Evolutionary conservation across 2,329 filamentous ascomycete species (phyloP).

Genomic region (Didymellaceae sp.): DNA sequence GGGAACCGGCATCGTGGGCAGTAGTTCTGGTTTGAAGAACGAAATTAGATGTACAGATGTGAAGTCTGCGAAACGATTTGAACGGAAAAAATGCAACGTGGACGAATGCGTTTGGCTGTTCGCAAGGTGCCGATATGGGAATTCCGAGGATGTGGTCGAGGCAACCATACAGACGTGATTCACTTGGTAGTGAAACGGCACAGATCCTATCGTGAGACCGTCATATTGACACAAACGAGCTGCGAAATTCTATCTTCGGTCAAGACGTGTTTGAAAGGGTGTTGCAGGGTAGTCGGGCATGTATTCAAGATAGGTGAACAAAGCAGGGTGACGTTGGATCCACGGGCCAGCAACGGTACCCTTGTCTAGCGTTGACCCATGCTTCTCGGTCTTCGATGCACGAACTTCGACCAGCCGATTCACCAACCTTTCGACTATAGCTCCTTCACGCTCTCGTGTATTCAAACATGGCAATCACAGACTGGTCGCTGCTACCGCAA

Average conservation of each 20-base stretch:
- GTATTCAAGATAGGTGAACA: conserved; percentile 3
- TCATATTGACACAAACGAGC: neutral
- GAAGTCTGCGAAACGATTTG: neutral
- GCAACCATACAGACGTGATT: neutral
- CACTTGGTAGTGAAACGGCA: neutral
- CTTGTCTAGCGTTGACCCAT: conserved; percentile 11
- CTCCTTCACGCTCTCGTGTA: neutral
- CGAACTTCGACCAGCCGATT: neutral
- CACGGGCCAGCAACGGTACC: conserved; percentile 6
- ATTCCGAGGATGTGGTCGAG: neutral
- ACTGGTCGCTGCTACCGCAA: conserved; percentile 74
- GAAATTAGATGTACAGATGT: neutral
- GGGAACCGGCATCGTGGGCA: conserved; percentile 41
- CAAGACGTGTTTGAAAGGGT: too few relatives aligned
- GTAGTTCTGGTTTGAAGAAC: neutral
- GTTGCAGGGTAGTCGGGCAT: too few relatives aligned
- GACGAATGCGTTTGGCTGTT: neutral
- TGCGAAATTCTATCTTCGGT: neutral
- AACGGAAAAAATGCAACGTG: neutral
- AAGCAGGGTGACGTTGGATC: conserved; percentile 19
- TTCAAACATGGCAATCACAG: conserved; percentile 53
- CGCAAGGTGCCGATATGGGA: neutral
- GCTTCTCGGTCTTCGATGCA: conserved; percentile 8
- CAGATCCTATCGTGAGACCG: neutral
- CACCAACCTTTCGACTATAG: neutral